phyloP scores from a whole-genome alignment of 2,329 filamentous ascomycete genomes.

The Anisogramma anomala region DNA sequence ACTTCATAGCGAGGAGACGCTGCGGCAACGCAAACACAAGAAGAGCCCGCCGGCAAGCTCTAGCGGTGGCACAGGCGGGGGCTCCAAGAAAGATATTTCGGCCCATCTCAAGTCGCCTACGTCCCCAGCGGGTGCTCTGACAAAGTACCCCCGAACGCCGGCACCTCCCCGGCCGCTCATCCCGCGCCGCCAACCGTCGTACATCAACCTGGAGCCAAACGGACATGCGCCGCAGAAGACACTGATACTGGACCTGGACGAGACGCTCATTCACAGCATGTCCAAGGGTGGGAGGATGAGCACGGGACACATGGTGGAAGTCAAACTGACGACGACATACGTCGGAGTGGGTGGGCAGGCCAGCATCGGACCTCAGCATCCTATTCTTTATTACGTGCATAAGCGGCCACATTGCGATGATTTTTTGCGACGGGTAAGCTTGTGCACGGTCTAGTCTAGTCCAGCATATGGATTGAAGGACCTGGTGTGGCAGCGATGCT shows the following conservation, averaged over 20 bases:
- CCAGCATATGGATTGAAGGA: neutral
- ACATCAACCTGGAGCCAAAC: slow-evolving; percentile 49
- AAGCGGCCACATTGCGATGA: slow-evolving; percentile 96
- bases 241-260: slow-evolving; percentile 86
- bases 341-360: slow-evolving; percentile 56
- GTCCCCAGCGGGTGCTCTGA: slow-evolving; percentile 65
- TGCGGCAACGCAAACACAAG: slow-evolving; percentile 60
- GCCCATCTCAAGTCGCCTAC: slow-evolving; percentile 89
- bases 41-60: slow-evolving; percentile 43
- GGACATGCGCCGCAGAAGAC: slow-evolving; percentile 67
- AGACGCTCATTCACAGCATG: slow-evolving; percentile 96
- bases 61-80: slow-evolving; percentile 28
- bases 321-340: slow-evolving; percentile 66
- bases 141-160: slow-evolving; percentile 81
- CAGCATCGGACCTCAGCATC: slow-evolving; percentile 72
- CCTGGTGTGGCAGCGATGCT: neutral
- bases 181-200: slow-evolving; percentile 79
- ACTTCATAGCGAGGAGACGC: slow-evolving; percentile 66
- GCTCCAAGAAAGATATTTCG: slow-evolving; percentile 43
- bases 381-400: slow-evolving; percentile 97
- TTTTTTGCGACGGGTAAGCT: slow-evolving; percentile 67
- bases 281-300: slow-evolving; percentile 93
- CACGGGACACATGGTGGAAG: slow-evolving; percentile 97
- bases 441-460: neutral
- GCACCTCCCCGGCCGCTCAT: slow-evolving; percentile 83